A percentile compares a stretch with the other conserved stretches of the same genome.
These are phyloP conservation scores for Pelargonium nanum DNA, from an alignment of 345 rosid species.

Conservation along the genomic window DNA sequence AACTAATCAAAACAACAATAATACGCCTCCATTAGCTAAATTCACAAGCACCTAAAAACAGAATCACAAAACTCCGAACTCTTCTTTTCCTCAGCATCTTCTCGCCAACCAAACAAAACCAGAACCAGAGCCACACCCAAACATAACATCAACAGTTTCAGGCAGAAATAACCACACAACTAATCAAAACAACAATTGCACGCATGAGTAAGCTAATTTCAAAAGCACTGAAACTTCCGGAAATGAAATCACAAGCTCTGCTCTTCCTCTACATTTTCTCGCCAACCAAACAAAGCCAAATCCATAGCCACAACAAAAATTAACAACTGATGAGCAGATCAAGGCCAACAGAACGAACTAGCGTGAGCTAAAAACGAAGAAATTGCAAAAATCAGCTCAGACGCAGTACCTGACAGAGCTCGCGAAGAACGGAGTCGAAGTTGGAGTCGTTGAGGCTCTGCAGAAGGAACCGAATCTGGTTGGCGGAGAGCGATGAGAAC, in stretches of 20 bases:
- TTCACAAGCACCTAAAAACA: background rate
- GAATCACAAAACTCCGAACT: too few relatives aligned
- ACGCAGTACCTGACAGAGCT: constrained; percentile 49
- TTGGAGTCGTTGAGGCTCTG: constrained; percentile 46
- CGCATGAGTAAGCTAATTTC: too few relatives aligned
- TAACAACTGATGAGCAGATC: too few relatives aligned
- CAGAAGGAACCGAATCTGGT: constrained; percentile 66
- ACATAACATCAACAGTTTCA: too few relatives aligned
- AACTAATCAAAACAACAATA: too few relatives aligned
- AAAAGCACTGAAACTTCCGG: too few relatives aligned
- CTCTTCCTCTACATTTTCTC: too few relatives aligned
- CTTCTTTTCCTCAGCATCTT: background rate
- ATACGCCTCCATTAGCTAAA: background rate
- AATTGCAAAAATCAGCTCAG: background rate
- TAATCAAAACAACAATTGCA: too few relatives aligned
- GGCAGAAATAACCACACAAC: too few relatives aligned
- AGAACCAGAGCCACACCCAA: background rate
- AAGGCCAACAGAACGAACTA: background rate
- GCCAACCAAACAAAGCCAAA: too few relatives aligned
- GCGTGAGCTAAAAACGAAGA: background rate
- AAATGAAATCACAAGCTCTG: too few relatives aligned
- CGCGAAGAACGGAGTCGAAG: constrained; percentile 44
- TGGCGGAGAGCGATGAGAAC: constrained; percentile 35
- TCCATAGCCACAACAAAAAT: too few relatives aligned
- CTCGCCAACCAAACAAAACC: background rate